phyloP scores from a whole-genome alignment of 345 rosid genomes.

The Carallia brachiata region DNA sequence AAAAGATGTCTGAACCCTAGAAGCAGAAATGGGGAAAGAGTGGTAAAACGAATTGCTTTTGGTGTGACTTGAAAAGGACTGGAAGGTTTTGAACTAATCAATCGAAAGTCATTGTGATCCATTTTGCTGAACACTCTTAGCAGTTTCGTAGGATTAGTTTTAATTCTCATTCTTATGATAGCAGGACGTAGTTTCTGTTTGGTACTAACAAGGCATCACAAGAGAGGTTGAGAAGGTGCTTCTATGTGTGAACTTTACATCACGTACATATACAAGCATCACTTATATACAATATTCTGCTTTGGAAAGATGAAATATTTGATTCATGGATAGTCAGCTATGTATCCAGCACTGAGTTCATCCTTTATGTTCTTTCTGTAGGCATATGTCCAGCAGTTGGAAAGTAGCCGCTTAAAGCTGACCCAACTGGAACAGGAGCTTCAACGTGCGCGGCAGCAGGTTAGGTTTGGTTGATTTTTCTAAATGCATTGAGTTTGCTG shows the following conservation, averaged over 20 bases:
- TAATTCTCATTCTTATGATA: no score
- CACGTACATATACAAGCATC: neutral
- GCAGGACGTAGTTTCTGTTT: no score
- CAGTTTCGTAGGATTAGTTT: no score
- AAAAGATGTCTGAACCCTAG: no score
- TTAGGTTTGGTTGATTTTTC: constrained; percentile 29
- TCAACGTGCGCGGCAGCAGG: constrained; percentile 99
- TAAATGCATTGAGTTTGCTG: neutral
- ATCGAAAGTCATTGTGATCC: neutral
- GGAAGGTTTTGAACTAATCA: neutral
- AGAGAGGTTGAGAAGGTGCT: neutral
- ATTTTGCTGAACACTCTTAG: neutral
- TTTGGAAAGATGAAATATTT: neutral
- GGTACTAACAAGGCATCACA: neutral
- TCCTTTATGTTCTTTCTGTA: constrained; percentile 24
- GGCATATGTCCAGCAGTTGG: constrained; percentile 99
- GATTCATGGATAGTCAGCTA: neutral
- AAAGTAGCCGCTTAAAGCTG: constrained; percentile 92
- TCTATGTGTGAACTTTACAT: neutral
- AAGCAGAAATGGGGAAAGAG: no score
- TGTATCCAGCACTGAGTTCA: constrained; percentile 5
- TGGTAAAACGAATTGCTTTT: no score
- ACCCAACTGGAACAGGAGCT: constrained; percentile 97
- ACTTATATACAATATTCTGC: neutral
- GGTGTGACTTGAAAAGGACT: no score